These are phyloP conservation scores for Aegilops sharonensis DNA, from an alignment of 176 grass and related monocot genomes.

Conservation along the genomic window DNA sequence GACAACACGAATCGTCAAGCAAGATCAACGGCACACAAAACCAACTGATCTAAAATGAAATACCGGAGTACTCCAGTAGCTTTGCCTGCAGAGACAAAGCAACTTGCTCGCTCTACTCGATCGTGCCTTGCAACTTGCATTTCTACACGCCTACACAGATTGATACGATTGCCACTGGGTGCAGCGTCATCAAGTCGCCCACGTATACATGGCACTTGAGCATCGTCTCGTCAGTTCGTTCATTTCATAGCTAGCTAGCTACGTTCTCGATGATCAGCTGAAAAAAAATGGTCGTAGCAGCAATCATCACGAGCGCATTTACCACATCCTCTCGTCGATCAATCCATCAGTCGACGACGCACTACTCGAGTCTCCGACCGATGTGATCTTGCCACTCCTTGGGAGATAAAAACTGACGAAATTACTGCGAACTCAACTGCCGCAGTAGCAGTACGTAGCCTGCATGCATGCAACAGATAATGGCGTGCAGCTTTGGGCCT, in stretches of 20 bases:
- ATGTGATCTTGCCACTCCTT: not conserved
- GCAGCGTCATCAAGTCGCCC: not conserved
- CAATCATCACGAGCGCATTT: constrained; percentile 1
- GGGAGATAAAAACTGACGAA: not conserved
- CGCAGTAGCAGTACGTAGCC: not conserved
- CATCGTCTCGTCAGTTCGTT: not conserved
- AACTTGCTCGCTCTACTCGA: too few relatives aligned
- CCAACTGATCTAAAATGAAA: too few relatives aligned
- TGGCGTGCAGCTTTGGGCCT: not conserved
- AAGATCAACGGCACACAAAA: too few relatives aligned
- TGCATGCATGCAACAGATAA: not conserved
- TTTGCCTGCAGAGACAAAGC: too few relatives aligned
- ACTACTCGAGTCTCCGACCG: not conserved
- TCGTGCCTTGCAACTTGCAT: too few relatives aligned
- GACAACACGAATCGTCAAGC: too few relatives aligned
- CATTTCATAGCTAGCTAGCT: not conserved
- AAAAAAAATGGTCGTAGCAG: not conserved
- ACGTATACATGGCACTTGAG: not conserved
- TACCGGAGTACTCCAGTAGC: too few relatives aligned
- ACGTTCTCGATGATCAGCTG: not conserved
- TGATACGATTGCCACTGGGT: too few relatives aligned
- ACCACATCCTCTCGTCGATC: not conserved
- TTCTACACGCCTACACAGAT: too few relatives aligned
- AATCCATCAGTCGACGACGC: not conserved
- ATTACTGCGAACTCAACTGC: not conserved